phyloP scores from a whole-genome alignment of 371 early-diverging fungal genomes.

The Mycotypha africana region DNA sequence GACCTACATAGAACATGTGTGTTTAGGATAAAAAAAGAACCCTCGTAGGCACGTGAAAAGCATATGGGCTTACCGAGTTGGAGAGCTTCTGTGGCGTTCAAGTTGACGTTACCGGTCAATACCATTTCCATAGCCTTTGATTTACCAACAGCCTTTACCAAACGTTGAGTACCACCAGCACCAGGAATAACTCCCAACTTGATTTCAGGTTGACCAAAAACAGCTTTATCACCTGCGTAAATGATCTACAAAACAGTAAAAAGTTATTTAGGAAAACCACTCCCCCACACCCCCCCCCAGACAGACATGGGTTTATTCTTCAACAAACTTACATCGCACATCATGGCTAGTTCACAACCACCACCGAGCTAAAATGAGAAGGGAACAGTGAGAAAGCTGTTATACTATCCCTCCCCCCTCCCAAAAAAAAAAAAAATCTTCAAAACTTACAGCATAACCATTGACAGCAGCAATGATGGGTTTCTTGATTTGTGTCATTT shows the following conservation, averaged over 20 bases:
- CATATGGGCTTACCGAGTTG: constrained; percentile 48
- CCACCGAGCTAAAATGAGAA: constrained; percentile 75
- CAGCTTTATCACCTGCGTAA: constrained; percentile 96
- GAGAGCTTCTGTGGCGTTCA: constrained; percentile 89
- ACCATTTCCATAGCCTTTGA: constrained; percentile 98
- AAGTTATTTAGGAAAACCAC: too few relatives aligned
- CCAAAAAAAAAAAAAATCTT: not conserved
- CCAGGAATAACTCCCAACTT: constrained; percentile 94
- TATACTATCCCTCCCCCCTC: too few relatives aligned
- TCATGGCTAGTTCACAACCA: constrained; percentile 99
- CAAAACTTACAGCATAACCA: constrained; percentile 85
- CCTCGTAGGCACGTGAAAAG: not conserved
- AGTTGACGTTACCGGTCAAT: constrained; percentile 80
- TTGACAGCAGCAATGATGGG: constrained; percentile 97
- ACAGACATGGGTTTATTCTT: not conserved
- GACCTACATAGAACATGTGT: constrained; percentile 36
- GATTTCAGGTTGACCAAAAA: constrained; percentile 98
- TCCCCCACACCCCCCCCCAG: too few relatives aligned
- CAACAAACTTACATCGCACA: constrained; percentile 67
- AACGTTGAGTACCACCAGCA: constrained; percentile 88
- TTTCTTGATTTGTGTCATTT: constrained; percentile 86
- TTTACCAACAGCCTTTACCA: constrained; percentile 94
- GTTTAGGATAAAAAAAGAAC: too few relatives aligned
- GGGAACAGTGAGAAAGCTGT: not conserved
- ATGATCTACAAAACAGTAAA: constrained; percentile 65